Evolutionary conservation across 2,329 filamentous ascomycete species (phyloP), one percentile per base, ranked within the genome.

Genomic region (Ceratocystis cacaofunesta): DNA sequence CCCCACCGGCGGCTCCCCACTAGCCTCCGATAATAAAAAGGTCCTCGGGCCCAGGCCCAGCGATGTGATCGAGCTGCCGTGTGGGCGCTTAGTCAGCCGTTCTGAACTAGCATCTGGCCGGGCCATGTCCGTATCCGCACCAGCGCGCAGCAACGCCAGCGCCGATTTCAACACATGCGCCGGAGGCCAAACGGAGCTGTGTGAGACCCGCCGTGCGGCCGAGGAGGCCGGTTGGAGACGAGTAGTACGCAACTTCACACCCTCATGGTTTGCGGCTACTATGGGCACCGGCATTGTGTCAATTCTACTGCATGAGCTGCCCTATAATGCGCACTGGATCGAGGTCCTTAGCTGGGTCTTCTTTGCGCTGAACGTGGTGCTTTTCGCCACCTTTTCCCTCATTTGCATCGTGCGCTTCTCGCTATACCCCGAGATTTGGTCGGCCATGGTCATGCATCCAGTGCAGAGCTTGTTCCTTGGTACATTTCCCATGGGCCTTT

Each of bases 261-360:
- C 80, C 41, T 82, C 79, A 78, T 81, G 83, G 82, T 85, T 84
- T 71, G 76, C 79, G 2, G 78, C 80, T 41, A 83, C 78, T 55
- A 85, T 89, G 85, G 86, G 86, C 32, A 89, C 85, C 0, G 86
- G 85, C 22, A 82, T 89, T 48, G 82, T 86, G 7, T 82, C 82
- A 1, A 79, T 87, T 48, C 76, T 89, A 22, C 77, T 89, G 19
- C 77, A 82, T 69, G 79, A 80, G 19, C 77, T 88, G 10, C 85
- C 85, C 0, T 88, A 84, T 72, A 79, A 85, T 68, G 77, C 78
- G 1, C 66, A 69, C 7, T 85, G 81, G 78, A 75, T 88, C 0
- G 78, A 81, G 69, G 83, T 80, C 73, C 75, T 87, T 22, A 82
- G 83, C 0, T 79, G 84, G 61, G 70, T 79, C 62, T 81, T 88